These are phyloP conservation scores for Darksidea phi DNA, from an alignment of 495 filamentous ascomycete genomes.

Conservation along the genomic window DNA sequence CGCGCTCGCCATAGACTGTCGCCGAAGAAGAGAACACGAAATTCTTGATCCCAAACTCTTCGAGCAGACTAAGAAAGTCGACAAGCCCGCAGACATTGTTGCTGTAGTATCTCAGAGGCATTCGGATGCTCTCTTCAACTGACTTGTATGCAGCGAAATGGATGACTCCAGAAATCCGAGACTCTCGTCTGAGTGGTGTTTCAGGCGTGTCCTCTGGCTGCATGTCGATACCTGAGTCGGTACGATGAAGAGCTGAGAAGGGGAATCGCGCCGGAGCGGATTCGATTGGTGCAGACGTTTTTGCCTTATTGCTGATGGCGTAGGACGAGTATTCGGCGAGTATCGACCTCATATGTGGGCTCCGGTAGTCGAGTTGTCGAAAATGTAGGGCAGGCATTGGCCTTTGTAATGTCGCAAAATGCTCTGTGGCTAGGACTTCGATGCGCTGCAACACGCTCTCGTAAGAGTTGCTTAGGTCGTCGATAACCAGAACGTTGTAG, in stretches of 20 bases:
- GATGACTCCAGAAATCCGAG: slow-evolving; percentile 59
- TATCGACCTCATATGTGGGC: slow-evolving; percentile 37
- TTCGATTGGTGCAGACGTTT: too few species aligned
- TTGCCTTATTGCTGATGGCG: slow-evolving; percentile 7
- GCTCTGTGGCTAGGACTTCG: slow-evolving; percentile 49
- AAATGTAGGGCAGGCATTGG: slow-evolving; percentile 55
- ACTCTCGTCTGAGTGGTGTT: slow-evolving; percentile 33
- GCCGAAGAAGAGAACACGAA: slow-evolving; percentile 67
- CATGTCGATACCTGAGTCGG: slow-evolving; percentile 34
- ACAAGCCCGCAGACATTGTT: slow-evolving; percentile 68
- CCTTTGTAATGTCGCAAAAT: slow-evolving; percentile 45
- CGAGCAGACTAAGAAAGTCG: slow-evolving; percentile 55
- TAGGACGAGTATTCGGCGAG: slow-evolving; percentile 30
- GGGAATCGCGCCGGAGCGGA: slow-evolving; percentile 5
- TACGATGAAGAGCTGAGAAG: slow-evolving; percentile 24
- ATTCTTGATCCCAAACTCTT: slow-evolving; percentile 60
- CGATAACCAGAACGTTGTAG: slow-evolving; percentile 64
- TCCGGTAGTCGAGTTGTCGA: slow-evolving; percentile 58
- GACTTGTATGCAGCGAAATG: slow-evolving; percentile 65
- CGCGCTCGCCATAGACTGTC: slow-evolving; percentile 62
- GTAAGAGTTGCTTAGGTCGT: slow-evolving; percentile 63
- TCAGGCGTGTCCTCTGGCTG: slow-evolving; percentile 15
- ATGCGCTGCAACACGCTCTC: slow-evolving; percentile 55
- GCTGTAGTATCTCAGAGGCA: slow-evolving; percentile 61
- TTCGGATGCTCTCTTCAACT: slow-evolving; percentile 52